Evolutionary conservation across 805 yeast species (phyloP), one percentile per base, ranked within the genome.

Genomic region (Wickerhamiella bombiphila): DNA sequence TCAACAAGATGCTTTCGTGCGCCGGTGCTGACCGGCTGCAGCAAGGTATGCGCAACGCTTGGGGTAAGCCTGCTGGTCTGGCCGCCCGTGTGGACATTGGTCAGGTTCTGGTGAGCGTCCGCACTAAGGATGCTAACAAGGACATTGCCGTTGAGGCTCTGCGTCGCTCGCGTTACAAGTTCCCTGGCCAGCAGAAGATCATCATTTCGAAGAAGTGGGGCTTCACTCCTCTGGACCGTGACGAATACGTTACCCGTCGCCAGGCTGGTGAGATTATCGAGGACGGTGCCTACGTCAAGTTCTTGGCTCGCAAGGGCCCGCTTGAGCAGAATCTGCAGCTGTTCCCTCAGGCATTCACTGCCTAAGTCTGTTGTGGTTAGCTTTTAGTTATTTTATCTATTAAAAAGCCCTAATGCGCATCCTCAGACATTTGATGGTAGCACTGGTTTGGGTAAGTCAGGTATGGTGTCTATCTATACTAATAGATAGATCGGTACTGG

Each of bases 11-110:
- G 98, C 85, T 91, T 94, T 91, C 98, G 64, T 91, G 98, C 77
- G 98, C 98, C 74, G 98, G 98, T 82, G 98, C 98, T 67, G 98
- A 91, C 88, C 85, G 98, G 81, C 79, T 91, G 72, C 98, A 91
- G 76, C 97, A 91, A 75, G 98, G 98, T 86, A 91, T 91, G 98
- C 88, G 98, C 83, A 93, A 93, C 77, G 98, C 98, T 66, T 91
- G 97, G 97, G 98, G 98, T 85, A 91, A 91, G 76, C 98, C 98
- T 62, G 95, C 86, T 61, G 98, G 98, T 76, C 75, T 85, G 63
- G 98, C 97, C 60, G 98, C 98, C 61, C 85, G 98, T 70, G 97
- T 91, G 66, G 72, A 72, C 72, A 91, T 91, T 69, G 98, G 98
- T 64, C 98, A 91, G 75, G 78, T 91, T 66, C 76, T 91, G 66